A percentile compares a stretch with the other conserved stretches of the same genome.
Conservation (phyloP, 192 early-diverging fungal genomes). For the Funneliformis geosporum region DNA sequence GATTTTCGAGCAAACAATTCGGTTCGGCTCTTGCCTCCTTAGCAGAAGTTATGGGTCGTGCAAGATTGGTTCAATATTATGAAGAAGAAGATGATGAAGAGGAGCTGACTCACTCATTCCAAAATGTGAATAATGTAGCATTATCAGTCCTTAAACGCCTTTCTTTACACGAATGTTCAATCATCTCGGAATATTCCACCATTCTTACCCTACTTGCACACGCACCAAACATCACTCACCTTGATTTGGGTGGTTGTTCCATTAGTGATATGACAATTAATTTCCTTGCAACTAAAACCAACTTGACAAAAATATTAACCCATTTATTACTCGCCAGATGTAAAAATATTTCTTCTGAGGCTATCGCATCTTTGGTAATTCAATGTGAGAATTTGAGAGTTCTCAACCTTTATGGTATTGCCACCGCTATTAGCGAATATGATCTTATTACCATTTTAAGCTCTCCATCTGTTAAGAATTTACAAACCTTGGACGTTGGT, state of each 20-base stretch:
- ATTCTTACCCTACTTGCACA: conserved; percentile 26
- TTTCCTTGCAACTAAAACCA: conserved; percentile 2
- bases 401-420: conserved; percentile 6
- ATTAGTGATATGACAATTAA: conserved; percentile 15
- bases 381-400: neutral
- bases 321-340: conserved; percentile 20
- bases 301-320: neutral
- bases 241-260: conserved; percentile 26
- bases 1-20: conserved; percentile 23
- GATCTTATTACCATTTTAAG: conserved; percentile 13
- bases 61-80: neutral
- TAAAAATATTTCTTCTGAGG: conserved; percentile 6
- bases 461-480: neutral
- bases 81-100: no score
- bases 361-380: neutral
- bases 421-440: neutral
- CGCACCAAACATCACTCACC: conserved; percentile 22
- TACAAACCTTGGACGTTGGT: conserved; percentile 14
- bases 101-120: neutral
- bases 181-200: neutral
- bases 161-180: conserved; percentile 20
- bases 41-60: neutral
- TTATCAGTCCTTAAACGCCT: conserved; percentile 20
- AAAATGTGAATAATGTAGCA: neutral
- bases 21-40: neutral